Evolutionary conservation across 306 rosid genomes (phyloP).

Genomic region (Lathyrus sativus): DNA sequence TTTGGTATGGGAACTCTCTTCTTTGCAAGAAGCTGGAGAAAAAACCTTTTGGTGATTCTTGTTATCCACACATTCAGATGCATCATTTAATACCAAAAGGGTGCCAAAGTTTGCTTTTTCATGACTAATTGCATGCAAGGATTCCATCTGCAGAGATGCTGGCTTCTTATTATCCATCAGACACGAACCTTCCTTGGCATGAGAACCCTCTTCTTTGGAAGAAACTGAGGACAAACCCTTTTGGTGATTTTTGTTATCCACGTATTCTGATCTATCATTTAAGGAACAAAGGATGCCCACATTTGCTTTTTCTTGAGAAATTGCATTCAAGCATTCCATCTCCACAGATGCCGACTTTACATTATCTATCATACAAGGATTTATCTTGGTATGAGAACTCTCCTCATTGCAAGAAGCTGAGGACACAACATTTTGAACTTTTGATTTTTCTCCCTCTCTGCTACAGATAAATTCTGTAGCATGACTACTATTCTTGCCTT

Average conservation of each 20-base stretch:
- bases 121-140: neutral
- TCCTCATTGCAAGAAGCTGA: neutral
- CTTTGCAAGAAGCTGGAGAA: neutral
- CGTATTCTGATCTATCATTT: neutral
- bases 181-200: neutral
- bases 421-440: no score
- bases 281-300: neutral
- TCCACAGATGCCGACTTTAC: neutral
- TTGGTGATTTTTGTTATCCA: conserved; percentile 4
- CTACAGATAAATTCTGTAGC: conserved; percentile 30
- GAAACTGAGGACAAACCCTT: neutral
- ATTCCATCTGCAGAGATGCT: neutral
- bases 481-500: conserved; percentile 29
- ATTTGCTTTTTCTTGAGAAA: neutral
- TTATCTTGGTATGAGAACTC: neutral
- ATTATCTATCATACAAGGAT: neutral
- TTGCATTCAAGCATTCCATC: neutral
- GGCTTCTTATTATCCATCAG: neutral
- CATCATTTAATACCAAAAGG: neutral
- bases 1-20: neutral
- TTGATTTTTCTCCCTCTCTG: conserved; percentile 28
- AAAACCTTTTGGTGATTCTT: neutral
- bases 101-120: neutral
- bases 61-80: neutral
- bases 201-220: neutral